Conservation (phyloP, 1,284 basidiomycete species). For the Trametes pubescens region DNA sequence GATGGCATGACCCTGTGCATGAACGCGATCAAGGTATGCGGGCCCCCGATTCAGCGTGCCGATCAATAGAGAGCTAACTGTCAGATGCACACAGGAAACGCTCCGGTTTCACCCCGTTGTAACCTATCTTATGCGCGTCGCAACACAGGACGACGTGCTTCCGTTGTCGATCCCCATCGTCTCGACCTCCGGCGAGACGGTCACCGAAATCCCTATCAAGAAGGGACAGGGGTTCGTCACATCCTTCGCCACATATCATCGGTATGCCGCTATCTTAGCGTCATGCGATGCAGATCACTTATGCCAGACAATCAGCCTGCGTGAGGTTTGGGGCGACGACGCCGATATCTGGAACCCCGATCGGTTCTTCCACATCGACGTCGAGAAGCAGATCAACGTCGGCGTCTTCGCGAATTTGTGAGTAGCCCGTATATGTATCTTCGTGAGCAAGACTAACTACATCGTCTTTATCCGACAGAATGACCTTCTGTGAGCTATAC, state of each 20-base stretch:
- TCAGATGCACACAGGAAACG: slow-evolving; percentile 42
- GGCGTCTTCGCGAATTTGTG: slow-evolving; percentile 63
- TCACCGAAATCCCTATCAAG: slow-evolving; percentile 45
- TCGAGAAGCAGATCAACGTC: slow-evolving; percentile 48
- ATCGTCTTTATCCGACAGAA: not conserved
- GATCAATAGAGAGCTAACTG: not conserved
- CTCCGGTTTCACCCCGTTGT: slow-evolving; percentile 50
- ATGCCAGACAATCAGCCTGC: slow-evolving; percentile 33
- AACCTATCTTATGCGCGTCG: slow-evolving; percentile 40
- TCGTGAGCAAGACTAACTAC: not conserved
- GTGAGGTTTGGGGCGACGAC: slow-evolving; percentile 56
- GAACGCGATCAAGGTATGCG: slow-evolving; percentile 30
- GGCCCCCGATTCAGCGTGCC: not conserved
- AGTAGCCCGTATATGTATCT: slow-evolving; percentile 27
- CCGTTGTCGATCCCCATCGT: slow-evolving; percentile 49
- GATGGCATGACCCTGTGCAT: slow-evolving; percentile 38
- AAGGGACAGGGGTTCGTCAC: slow-evolving; percentile 48
- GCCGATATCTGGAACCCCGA: slow-evolving; percentile 60
- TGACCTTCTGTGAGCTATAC: slow-evolving; percentile 28
- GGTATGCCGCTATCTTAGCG: slow-evolving; percentile 34
- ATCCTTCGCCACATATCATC: slow-evolving; percentile 43
- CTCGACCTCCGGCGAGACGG: slow-evolving; percentile 41
- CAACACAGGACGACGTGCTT: slow-evolving; percentile 48
- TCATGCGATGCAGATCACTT: too few relatives aligned
- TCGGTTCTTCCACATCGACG: slow-evolving; percentile 48